phyloP scores from a whole-genome alignment of 306 rosid species.

The Prosopis cineraria region DNA sequence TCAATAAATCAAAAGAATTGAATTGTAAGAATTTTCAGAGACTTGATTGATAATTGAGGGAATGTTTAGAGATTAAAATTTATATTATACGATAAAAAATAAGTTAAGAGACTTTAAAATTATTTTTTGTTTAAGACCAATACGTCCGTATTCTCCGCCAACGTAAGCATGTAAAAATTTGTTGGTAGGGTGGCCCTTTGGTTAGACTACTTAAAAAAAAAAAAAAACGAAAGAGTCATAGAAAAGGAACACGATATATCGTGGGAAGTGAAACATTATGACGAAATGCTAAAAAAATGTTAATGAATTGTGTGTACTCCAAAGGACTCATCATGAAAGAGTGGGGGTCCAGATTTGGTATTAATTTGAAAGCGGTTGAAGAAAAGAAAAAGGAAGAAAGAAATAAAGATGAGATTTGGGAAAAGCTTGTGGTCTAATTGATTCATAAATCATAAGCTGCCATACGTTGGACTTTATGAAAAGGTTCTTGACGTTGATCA shows the following conservation, averaged over 20 bases:
- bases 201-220: no score
- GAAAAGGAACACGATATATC: background rate
- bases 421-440: background rate
- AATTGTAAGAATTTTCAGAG: no score
- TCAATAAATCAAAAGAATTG: no score
- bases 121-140: background rate
- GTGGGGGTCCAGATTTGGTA: background rate
- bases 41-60: no score
- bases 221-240: no score
- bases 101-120: no score
- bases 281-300: background rate
- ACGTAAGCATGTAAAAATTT: no score
- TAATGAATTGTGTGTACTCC: background rate
- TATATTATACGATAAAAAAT: no score
- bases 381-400: background rate
- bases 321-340: background rate
- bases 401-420: background rate
- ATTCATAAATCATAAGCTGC: constrained; percentile 2
- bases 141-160: no score
- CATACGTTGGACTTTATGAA: background rate
- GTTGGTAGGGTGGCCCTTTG: no score
- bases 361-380: background rate
- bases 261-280: background rate
- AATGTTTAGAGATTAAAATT: no score
- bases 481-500: background rate